Base-by-base conservation (phyloP, 1,139 yeast species). In the Scheffersomyces lignicola region DNA sequence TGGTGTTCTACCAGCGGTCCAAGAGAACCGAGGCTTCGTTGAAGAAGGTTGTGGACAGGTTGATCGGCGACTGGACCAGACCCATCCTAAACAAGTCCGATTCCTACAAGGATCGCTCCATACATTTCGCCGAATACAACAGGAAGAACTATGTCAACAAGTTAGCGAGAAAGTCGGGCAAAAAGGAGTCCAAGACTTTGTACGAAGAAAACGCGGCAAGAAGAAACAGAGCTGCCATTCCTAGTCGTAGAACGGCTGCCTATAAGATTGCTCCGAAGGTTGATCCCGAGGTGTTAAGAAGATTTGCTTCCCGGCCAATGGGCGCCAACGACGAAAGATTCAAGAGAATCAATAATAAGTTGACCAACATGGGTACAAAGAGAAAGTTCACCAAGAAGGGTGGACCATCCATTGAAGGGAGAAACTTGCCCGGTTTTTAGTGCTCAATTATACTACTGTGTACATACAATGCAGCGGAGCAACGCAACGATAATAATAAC, bases 11-110 rank as follows among this genome's bases (percentile, higher is more conserved):
- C 62, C 96, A 92, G 58, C 78, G 90, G 54, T 82, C 94, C 29
- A 85, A 84, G 56, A 78, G 95, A 51, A 95, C 96, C 12, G 97
- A 92, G 60, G 83, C 87, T 27, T 70, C 76, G 36, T 77, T 94
- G 56, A 89, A 90, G 58, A 82, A 95, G 52, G 73, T 83, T 32
- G 98, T 96, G 5, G 97, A 92, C 56, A 80, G 82, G 54, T 69
- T 94, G 41, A 84, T 94, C 49, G 96, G 96, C 23, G 95, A 89
- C 58, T 92, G 99, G 99, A 92, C 97, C 7, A 79, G 98, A 60
- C 98, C 98, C 25, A 89, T 94, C 43, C 86, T 94, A 73, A 96
- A 95, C 48, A 84, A 95, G 43, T 84, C 95, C 2, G 97, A 92
- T 60, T 88, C 92, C 48, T 92, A 90, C 66, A 81, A 94, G 60